A percentile compares a stretch with the other conserved stretches of the same genome.
Evolutionary conservation across 2,329 filamentous ascomycete genomes (phyloP).

Genomic region (Xylariomycetidae sp.): DNA sequence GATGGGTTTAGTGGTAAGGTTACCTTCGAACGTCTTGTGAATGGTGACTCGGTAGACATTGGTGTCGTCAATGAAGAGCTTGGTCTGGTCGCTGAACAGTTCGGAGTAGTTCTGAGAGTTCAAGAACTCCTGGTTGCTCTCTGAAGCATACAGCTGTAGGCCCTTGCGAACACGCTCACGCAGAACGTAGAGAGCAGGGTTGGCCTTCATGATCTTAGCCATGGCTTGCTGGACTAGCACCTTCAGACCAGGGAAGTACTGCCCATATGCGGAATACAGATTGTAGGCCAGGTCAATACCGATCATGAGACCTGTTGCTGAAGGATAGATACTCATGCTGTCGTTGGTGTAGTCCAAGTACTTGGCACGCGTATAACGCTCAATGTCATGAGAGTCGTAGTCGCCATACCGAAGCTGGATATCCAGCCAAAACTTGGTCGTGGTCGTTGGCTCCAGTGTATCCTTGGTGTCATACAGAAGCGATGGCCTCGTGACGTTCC

Average conservation of each 20-base stretch:
- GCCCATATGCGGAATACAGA: conserved; percentile 93
- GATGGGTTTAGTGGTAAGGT: conserved; percentile 98
- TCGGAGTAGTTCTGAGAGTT: conserved; percentile 99
- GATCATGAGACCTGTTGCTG: conserved; percentile 94
- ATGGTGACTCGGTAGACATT: conserved; percentile 99
- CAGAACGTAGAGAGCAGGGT: conserved; percentile 90
- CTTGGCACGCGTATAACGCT: conserved; percentile 94
- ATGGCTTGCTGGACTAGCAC: conserved; percentile 94
- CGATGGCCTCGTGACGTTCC: conserved; percentile 93
- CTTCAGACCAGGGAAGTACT: conserved; percentile 98
- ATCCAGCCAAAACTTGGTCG: conserved; percentile 99
- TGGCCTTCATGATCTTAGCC: conserved; percentile 99
- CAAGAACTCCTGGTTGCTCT: conserved; percentile 98
- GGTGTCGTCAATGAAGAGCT: conserved; percentile 98
- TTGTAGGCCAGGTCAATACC: conserved; percentile 98
- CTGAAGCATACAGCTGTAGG: conserved; percentile 93
- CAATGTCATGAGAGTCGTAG: conserved; percentile 98
- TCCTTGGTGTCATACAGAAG: conserved; percentile 96
- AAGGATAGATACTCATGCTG: conserved; percentile 97
- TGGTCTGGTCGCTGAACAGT: conserved; percentile 97
- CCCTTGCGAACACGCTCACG: conserved; percentile 98
- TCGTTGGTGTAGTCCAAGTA: conserved; percentile 99
- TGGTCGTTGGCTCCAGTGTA: conserved; percentile 84
- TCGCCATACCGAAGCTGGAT: conserved; percentile 95
- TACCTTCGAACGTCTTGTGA: conserved; percentile 99